Base-by-base conservation (phyloP, 169 alveolate species). In the Cystoisospora suis region DNA sequence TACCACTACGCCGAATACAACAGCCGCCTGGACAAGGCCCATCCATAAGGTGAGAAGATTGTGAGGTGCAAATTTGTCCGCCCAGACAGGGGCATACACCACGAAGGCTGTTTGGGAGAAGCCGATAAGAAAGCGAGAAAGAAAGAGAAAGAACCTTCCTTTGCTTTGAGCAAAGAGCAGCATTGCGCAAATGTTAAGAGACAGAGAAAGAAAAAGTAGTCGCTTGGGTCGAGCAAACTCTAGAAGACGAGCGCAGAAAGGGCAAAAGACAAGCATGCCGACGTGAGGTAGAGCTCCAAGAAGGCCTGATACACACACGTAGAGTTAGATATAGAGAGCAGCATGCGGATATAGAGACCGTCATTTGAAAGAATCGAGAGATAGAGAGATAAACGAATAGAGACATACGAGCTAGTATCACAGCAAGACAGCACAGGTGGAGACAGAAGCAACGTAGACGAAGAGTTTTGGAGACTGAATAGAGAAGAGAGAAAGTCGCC, bases 1-100 rank as follows among this genome's bases (percentile, higher is more conserved):
- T 32, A 88, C 89, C 81, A 88, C 79, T 72, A 70, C 87, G 29
- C 92, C 92, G 81, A 80, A 46, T 32, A 81, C 89, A 9, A 72
- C 89, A 36, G 86, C 81, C 4, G 79, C 75, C 75, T 88, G 92
- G 42, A 77, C 38, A 29, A 77, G 69, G 36, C 92, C 92, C 81
- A 88, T 75, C 89, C 92, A 88, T 27, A 56, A 59, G 53, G 92
- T 59, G 61, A 77, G 81, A 12, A 17, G 81, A n/a, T 88, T 49
- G 47, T 5, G 47, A 1, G 92, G 92, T 27, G 92, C 81, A 46
- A 88, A 79, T 29, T 34, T 83, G 44, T 88, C 89, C 32, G 79
- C 80, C 88, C 88, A 79, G 27, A 88, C 92, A 0, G 88, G 88
- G 6, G 87, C 92, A 47, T 59, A 72, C 38, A 88, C 58, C 34